A percentile compares a stretch with the other conserved stretches of the same genome.
These are phyloP conservation scores for Nematocida major DNA, from an alignment of 371 early-diverging fungal genomes.

Conservation along the genomic window DNA sequence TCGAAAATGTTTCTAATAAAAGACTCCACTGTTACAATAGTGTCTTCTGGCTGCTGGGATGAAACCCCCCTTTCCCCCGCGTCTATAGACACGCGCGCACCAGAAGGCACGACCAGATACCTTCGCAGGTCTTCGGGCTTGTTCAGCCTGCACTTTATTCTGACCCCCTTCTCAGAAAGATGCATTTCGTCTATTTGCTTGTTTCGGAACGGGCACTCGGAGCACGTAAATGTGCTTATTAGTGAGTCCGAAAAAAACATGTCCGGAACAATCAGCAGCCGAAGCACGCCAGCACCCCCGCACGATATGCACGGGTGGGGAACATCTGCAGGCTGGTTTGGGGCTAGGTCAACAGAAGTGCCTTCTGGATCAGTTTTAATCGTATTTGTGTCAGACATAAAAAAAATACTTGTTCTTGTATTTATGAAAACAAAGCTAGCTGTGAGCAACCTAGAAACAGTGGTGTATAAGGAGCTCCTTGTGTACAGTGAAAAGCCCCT, in stretches of 20 bases:
- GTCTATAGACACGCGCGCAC: constrained; percentile 15
- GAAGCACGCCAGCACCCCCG: constrained; percentile 1
- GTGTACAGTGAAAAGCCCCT: constrained; percentile 45
- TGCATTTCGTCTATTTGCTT: constrained; percentile 46
- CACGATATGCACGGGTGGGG: constrained; percentile 25
- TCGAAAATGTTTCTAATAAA: constrained; percentile 28
- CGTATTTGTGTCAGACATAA: not conserved
- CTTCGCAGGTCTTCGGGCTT: constrained; percentile 30
- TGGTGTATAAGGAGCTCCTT: constrained; percentile 22
- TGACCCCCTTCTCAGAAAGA: constrained; percentile 9
- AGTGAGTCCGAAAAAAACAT: constrained; percentile 37
- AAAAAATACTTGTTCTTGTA: constrained; percentile 21
- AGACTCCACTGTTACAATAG: constrained; percentile 23
- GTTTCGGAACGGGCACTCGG: constrained; percentile 31
- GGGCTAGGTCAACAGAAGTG: constrained; percentile 6
- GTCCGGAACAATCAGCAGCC: constrained; percentile 38
- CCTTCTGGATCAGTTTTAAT: not conserved
- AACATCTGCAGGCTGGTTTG: constrained; percentile 32
- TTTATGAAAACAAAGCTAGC: constrained; percentile 52
- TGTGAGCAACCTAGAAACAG: constrained; percentile 13
- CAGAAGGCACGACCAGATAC: constrained; percentile 25
- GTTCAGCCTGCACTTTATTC: constrained; percentile 8
- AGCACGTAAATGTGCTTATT: constrained; percentile 23
- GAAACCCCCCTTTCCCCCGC: constrained; percentile 27
- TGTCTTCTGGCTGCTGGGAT: constrained; percentile 22